Conservation (phyloP, 78 protist species). For the Tieghemostelium lacteum region DNA sequence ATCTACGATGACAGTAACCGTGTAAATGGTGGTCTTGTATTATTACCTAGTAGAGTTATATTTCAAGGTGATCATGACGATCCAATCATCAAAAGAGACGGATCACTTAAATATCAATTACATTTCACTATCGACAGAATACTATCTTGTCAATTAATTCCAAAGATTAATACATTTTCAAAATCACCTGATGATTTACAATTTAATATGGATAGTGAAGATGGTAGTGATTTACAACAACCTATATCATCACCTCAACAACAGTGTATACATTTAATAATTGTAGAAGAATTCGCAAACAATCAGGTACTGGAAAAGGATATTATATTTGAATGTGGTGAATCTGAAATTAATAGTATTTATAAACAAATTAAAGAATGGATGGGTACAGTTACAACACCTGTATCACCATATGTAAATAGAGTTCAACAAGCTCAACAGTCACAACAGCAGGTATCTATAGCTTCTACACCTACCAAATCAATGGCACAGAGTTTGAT, state of each 20-base stretch:
- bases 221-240: neutral
- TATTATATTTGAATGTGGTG: slow-evolving; percentile 49
- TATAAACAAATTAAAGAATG: slow-evolving; percentile 29
- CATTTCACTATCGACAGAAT: slow-evolving; percentile 50
- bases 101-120: slow-evolving; percentile 47
- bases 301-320: slow-evolving; percentile 18
- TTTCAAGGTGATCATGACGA: slow-evolving; percentile 56
- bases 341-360: slow-evolving; percentile 1
- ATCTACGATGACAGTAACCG: slow-evolving; percentile 8
- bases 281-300: neutral
- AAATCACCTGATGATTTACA: slow-evolving; percentile 4
- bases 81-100: slow-evolving; percentile 24
- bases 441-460: neutral
- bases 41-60: slow-evolving; percentile 62
- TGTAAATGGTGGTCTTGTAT: slow-evolving; percentile 33
- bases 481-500: neutral
- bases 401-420: neutral
- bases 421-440: neutral
- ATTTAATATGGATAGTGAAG: slow-evolving; percentile 48
- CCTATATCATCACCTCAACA: neutral
- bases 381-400: slow-evolving; percentile 7
- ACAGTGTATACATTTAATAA: no score
- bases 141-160: slow-evolving; percentile 15
- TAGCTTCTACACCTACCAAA: neutral
- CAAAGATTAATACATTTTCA: neutral